Evolutionary conservation across 2,329 filamentous ascomycete genomes (phyloP), one percentile per base, ranked within the genome.

Genomic region (Fonsecaea erecta): DNA sequence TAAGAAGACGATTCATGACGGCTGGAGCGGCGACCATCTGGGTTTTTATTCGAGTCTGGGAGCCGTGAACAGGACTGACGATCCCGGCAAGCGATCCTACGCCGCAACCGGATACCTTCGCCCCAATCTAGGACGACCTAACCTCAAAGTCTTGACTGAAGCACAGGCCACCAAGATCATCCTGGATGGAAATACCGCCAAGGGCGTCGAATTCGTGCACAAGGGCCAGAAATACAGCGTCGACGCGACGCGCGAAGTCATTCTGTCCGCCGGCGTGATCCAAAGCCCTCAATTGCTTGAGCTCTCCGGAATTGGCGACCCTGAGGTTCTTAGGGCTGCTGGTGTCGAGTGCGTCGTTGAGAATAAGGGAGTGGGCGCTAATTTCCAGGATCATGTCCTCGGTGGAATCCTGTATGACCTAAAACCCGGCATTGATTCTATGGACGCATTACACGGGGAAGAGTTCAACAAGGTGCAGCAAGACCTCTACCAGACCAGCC

Each of bases 241-340:
- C 6, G 77, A 67, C 3, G 76, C 71, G 66, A 73, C 63, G 12
- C 71, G 74, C 52, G 87, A 89, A 68, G 81, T 89, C 12, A 80
- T 90, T 37, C 74, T 90, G 3, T 83, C 82, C 1, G 85, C 85
- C 0, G 88, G 88, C 0, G 82, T 82, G 21, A 77, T 84, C 48
- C 82, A 83, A 71, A 86, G 83, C 16, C 87, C 82, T 2, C 85
- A 83, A 74, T 78, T 86, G 18, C 81, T 85, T 16, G 86, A 89
- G 68, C 77, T 88, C 1, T 88, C 86, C 0, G 87, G 87, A 0
- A 80, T 90, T 26, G 87, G 87, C 2, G 78, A 80, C 52, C 74
- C 77, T 0, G 73, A 74, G 0, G 71, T 83, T 1, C 75, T 85
- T 1, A 67, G 73, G 9, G 71, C 71, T 0, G 77, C 77, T 0